Percentiles rank a stretch among this genome's conserved stretches.
These are phyloP conservation scores for Kodamaea sagamina DNA, from an alignment of 805 yeast genomes.

Conservation along the genomic window DNA sequence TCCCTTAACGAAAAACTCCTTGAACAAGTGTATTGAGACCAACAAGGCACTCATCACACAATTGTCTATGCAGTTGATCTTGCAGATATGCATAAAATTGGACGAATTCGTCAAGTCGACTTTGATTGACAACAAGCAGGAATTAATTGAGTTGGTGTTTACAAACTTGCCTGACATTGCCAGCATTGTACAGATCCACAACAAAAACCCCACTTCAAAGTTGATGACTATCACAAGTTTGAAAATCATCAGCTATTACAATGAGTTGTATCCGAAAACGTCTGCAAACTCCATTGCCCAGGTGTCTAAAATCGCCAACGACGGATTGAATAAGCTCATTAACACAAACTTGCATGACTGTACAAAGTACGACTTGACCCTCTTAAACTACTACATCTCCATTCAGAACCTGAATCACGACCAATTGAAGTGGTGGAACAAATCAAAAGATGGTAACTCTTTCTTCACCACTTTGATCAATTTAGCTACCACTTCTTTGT, in stretches of 20 bases:
- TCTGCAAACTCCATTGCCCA: conserved; percentile 21
- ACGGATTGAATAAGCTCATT: conserved; percentile 21
- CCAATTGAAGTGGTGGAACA: conserved; percentile 77
- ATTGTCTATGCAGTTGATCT: conserved; percentile 60
- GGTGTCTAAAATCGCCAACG: conserved; percentile 19
- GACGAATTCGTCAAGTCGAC: conserved; percentile 31
- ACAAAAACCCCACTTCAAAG: conserved; percentile 32
- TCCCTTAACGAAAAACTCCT: conserved; percentile 56
- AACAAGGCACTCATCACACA: conserved; percentile 59
- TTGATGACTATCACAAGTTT: conserved; percentile 51
- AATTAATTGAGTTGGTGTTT: conserved; percentile 29
- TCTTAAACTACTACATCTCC: conserved; percentile 57
- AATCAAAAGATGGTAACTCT: conserved; percentile 46
- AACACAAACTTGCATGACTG: conserved; percentile 17
- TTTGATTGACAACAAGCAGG: conserved; percentile 23
- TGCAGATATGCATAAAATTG: conserved; percentile 57
- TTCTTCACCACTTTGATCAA: conserved; percentile 67
- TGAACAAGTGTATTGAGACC: conserved; percentile 55
- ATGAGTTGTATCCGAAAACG: conserved; percentile 33
- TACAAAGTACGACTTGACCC: conserved; percentile 55
- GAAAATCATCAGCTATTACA: conserved; percentile 43
- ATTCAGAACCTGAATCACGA: conserved; percentile 50
- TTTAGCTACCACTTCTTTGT: conserved; percentile 28
- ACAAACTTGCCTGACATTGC: conserved; percentile 52
- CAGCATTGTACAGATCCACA: conserved; percentile 43